Evolutionary conservation across 345 rosid genomes (phyloP), one percentile per base, ranked within the genome.

Genomic region (Hibiscus tridactylites): DNA sequence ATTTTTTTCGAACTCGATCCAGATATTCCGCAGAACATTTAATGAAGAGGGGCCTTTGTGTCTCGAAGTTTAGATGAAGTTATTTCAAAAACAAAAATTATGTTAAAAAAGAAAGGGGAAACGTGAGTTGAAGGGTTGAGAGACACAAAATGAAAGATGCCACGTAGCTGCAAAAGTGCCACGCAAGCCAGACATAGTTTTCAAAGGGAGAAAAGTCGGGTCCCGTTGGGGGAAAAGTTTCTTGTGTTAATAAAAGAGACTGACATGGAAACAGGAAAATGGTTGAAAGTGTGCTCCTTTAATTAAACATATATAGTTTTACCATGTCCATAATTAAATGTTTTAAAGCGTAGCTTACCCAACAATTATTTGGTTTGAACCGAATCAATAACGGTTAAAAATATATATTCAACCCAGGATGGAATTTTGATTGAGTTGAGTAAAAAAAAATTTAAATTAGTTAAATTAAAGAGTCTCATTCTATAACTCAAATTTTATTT

Each of bases 251-350:
- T 29, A 31, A 60, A 59, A 57, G 61, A 21, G 42, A 61, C 6
- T 11, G 65, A 61, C 66, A 33, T 61, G 46, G 26, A 61, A 61
- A 33, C 70, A 47, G 28, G 57, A 66, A 66, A 24, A 12, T 66
- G 70, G 37, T 26, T 37, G 57, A 8, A 26, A 28, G 35, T 31
- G 4, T 65, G 70, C 69, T 19, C 21, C 50, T 9, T 3, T n/a
- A 65, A 6, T 31, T 46, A 44, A 5, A 21, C 21, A 21, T 21
- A 21, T 21, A 21, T 21, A 21, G 1, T 21, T 21, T 21, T 21
- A 21, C 24, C 0, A 31, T 31, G 35, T 31, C 35, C 35, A 31
- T 31, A 31, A 31, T 31, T 31, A 31, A 3, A 31, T 31, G 35
- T 4, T 31, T 31, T 31, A 31, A 31, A 31, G 5, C 4, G 35